These are phyloP conservation scores for Porcisia deanei DNA, from an alignment of 208 protist genomes.

Conservation along the genomic window DNA sequence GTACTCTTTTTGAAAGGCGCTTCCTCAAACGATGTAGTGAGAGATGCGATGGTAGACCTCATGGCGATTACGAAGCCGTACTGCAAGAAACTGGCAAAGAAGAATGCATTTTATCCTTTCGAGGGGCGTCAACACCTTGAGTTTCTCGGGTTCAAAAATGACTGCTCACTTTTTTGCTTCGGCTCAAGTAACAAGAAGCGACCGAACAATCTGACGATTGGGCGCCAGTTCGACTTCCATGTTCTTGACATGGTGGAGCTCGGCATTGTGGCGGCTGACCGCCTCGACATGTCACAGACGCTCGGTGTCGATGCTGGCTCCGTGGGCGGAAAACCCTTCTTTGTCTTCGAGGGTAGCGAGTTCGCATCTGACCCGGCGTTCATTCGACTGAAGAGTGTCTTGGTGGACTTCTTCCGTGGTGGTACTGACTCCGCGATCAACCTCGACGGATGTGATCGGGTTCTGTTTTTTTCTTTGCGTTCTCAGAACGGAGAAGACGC, in stretches of 20 bases:
- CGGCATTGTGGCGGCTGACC: conserved; percentile 78
- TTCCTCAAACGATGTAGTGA: conserved; percentile 64
- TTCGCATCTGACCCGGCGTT: conserved; percentile 74
- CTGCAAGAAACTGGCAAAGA: conserved; percentile 80
- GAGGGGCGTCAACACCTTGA: conserved; percentile 84
- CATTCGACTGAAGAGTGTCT: conserved; percentile 76
- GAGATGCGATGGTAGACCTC: conserved; percentile 76
- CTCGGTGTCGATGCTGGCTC: conserved; percentile 60
- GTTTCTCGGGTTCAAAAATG: conserved; percentile 92
- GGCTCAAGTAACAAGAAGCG: conserved; percentile 88
- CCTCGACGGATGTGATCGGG: conserved; percentile 80
- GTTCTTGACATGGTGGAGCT: conserved; percentile 91
- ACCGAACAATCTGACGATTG: conserved; percentile 87
- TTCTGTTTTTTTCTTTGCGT: conserved; percentile 78
- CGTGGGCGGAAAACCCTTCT: conserved; percentile 80
- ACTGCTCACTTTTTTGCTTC: conserved; percentile 92
- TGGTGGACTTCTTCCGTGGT: conserved; percentile 89
- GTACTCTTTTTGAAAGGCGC: conserved; percentile 75
- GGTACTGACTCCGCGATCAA: conserved; percentile 61
- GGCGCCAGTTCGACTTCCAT: conserved; percentile 90
- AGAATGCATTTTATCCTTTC: conserved; percentile 87
- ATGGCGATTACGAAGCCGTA: conserved; percentile 78
- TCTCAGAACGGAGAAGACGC: conserved; percentile 76
- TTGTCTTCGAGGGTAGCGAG: conserved; percentile 88
- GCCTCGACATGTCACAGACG: conserved; percentile 60